Percentiles rank a stretch among this genome's conserved stretches.
phyloP scores from a whole-genome alignment of 805 yeast genomes.

The Spathaspora girioi region DNA sequence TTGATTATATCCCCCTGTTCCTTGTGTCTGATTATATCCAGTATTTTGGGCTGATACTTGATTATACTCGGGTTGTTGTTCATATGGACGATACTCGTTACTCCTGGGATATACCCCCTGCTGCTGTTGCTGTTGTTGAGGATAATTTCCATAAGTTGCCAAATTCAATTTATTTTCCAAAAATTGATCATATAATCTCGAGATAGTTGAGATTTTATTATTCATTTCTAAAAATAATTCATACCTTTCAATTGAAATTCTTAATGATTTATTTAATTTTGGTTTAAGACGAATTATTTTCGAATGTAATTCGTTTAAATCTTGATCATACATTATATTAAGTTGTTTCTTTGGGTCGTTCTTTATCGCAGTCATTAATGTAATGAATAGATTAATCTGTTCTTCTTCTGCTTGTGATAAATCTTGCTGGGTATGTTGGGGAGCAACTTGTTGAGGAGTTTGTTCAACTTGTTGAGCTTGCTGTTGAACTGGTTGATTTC shows the following conservation, averaged over 20 bases:
- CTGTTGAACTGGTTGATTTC: slow-evolving; percentile 3
- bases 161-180: slow-evolving; percentile 49
- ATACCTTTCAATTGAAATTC: slow-evolving; percentile 56
- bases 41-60: neutral
- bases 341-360: slow-evolving; percentile 41
- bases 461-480: slow-evolving; percentile 2
- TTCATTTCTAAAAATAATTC: slow-evolving; percentile 70
- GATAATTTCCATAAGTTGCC: slow-evolving; percentile 31
- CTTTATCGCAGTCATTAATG: slow-evolving; percentile 54
- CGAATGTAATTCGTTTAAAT: slow-evolving; percentile 54
- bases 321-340: slow-evolving; percentile 41
- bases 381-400: slow-evolving; percentile 62
- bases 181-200: slow-evolving; percentile 70
- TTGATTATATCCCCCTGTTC: neutral
- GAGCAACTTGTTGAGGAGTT: slow-evolving; percentile 3
- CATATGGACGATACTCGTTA: neutral
- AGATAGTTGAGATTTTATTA: slow-evolving; percentile 71
- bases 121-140: slow-evolving; percentile 3
- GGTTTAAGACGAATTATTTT: slow-evolving; percentile 64
- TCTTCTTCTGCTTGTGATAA: slow-evolving; percentile 65
- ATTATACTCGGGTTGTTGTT: neutral
- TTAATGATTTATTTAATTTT: slow-evolving; percentile 58
- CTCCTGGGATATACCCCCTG: neutral
- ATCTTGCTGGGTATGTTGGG: slow-evolving; percentile 19
- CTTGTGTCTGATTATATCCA: neutral